phyloP scores from a whole-genome alignment of 176 grass and related monocot genomes.

The Carex pumila region DNA sequence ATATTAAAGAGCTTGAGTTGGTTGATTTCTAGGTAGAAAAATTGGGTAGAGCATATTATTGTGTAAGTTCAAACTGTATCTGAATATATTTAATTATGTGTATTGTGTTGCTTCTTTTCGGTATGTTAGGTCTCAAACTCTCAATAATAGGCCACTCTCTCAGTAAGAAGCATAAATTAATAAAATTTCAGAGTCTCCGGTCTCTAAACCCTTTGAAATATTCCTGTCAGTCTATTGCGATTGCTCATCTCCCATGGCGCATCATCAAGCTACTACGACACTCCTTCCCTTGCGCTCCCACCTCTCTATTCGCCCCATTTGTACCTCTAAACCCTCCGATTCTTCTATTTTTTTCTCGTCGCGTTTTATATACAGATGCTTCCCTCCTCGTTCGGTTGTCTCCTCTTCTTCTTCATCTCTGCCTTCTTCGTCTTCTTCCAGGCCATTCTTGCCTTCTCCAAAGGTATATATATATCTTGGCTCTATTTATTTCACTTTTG shows the following conservation, averaged over 20 bases:
- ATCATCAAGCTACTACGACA: not conserved
- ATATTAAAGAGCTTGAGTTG: too few relatives aligned
- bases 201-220: not conserved
- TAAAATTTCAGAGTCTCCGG: not conserved
- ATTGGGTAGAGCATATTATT: not conserved
- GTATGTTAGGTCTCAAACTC: conserved; percentile 6
- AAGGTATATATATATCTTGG: conserved; percentile 1
- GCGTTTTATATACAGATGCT: not conserved
- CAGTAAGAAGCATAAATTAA: conserved; percentile 23
- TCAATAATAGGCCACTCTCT: conserved; percentile 2
- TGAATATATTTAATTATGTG: not conserved
- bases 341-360: not conserved
- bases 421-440: conserved; percentile 19
- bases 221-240: not conserved
- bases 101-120: conserved; percentile 10
- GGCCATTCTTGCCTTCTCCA: conserved; percentile 4
- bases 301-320: not conserved
- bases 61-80: not conserved
- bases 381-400: not conserved
- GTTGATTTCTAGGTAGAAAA: too few relatives aligned
- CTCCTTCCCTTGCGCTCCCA: not conserved
- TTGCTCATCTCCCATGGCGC: not conserved
- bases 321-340: not conserved
- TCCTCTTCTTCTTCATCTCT: not conserved
- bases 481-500: not conserved